phyloP scores from a whole-genome alignment of 1,284 basidiomycete genomes.

The Tranzscheliella williamsii region DNA sequence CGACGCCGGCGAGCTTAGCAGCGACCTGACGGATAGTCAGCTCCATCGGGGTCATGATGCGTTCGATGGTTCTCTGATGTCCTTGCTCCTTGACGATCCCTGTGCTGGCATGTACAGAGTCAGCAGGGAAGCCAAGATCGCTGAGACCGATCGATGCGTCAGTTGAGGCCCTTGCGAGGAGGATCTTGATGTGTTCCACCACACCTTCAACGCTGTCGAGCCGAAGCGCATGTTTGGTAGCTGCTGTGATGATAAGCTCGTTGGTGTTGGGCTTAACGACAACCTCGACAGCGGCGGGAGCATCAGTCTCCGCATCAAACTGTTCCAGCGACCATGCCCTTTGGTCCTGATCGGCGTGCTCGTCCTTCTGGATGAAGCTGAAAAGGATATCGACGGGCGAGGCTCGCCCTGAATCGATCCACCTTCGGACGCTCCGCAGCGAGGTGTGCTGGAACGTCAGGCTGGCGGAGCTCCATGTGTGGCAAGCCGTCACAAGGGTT shows the following conservation, averaged over 20 bases:
- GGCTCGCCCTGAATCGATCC: slow-evolving; percentile 4
- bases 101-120: not conserved
- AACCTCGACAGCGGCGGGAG: slow-evolving; percentile 7
- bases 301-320: slow-evolving; percentile 8
- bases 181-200: not conserved
- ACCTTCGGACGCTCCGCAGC: too few species aligned
- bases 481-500: too few species aligned
- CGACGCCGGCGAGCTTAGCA: not conserved
- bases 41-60: slow-evolving; percentile 2
- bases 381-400: slow-evolving; percentile 4
- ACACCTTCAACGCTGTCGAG: slow-evolving; percentile 1
- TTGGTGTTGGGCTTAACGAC: not conserved
- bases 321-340: slow-evolving; percentile 1
- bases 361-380: slow-evolving; percentile 5
- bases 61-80: not conserved
- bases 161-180: slow-evolving; percentile 2
- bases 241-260: slow-evolving; percentile 7
- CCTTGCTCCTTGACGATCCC: slow-evolving; percentile 1
- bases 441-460: too few species aligned
- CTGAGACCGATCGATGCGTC: too few species aligned
- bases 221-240: slow-evolving; percentile 1
- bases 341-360: too few species aligned
- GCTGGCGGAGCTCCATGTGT: too few species aligned
- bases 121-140: too few species aligned
- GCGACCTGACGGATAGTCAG: slow-evolving; percentile 3